These are phyloP conservation scores for Talinum fruticosum DNA, from an alignment of 148 eudicot species.

Conservation along the genomic window DNA sequence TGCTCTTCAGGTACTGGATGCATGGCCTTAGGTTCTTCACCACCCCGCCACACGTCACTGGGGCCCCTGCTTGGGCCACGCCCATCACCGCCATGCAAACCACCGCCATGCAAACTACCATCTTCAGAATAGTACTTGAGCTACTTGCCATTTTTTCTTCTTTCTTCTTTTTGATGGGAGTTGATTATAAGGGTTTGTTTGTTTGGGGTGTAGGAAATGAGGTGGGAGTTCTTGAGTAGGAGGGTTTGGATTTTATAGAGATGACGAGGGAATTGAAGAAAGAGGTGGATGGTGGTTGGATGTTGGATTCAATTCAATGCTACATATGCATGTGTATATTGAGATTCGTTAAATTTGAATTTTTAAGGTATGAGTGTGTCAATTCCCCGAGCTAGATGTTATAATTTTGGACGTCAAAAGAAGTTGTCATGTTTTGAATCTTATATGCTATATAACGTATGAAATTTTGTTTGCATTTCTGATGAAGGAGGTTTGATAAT, in stretches of 20 bases:
- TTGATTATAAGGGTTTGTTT: not conserved
- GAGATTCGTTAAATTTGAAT: not conserved
- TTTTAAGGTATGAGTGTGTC: not conserved
- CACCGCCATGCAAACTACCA: not conserved
- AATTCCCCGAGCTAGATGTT: not conserved
- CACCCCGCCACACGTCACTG: not conserved
- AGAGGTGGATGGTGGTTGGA: conserved; percentile 7
- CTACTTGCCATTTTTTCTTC: not conserved
- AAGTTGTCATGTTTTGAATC: not conserved
- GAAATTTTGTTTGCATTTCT: not conserved
- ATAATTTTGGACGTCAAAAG: not conserved
- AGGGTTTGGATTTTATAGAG: conserved; percentile 8
- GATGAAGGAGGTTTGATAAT: no score
- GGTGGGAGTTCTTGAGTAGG: not conserved
- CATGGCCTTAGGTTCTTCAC: not conserved
- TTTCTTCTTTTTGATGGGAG: not conserved
- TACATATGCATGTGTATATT: not conserved
- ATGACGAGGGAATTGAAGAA: not conserved
- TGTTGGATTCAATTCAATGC: conserved; percentile 6
- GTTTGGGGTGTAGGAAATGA: not conserved
- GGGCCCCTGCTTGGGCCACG: not conserved
- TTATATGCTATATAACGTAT: not conserved
- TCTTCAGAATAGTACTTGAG: not conserved
- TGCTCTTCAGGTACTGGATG: not conserved
- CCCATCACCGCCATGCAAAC: conserved; percentile 1